Evolutionary conservation across 768 basidiomycete genomes (phyloP).

Genomic region (Naganishia friedmannii): DNA sequence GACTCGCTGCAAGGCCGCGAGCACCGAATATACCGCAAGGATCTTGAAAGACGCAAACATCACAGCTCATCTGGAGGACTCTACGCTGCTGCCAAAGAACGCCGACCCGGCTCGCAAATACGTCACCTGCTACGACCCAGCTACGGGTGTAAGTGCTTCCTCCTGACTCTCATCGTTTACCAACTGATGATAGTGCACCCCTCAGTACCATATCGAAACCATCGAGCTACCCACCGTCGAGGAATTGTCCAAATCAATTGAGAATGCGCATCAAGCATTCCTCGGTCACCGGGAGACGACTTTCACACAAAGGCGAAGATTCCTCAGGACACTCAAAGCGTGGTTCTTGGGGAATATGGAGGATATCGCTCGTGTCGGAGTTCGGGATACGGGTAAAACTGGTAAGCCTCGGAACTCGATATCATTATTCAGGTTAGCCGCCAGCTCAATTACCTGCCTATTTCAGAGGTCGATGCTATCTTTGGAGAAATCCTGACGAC

Average conservation of each 20-base stretch:
- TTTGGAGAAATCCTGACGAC: conserved; percentile 94
- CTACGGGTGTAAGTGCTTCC: conserved; percentile 60
- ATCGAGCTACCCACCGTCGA: conserved; percentile 68
- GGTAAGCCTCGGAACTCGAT: conserved; percentile 33
- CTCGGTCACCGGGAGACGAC: conserved; percentile 68
- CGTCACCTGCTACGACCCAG: conserved; percentile 89
- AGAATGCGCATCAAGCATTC: conserved; percentile 65
- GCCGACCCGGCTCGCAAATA: conserved; percentile 55
- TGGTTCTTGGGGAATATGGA: conserved; percentile 82
- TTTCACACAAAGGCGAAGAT: conserved; percentile 74
- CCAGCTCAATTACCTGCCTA: conserved; percentile 19
- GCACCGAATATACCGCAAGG: conserved; percentile 1
- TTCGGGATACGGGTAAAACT: conserved; percentile 93
- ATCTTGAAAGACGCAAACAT: conserved; percentile 10
- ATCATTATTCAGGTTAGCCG: neutral
- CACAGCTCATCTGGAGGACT: conserved; percentile 21
- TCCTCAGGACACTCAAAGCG: conserved; percentile 79
- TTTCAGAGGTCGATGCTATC: conserved; percentile 84
- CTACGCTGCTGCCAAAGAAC: conserved; percentile 21
- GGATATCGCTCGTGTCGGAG: conserved; percentile 76
- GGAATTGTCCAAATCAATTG: conserved; percentile 73
- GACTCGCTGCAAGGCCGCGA: conserved; percentile 1
- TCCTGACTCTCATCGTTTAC: neutral
- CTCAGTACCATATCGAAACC: conserved; percentile 68
- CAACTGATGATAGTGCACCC: neutral